A percentile compares a stretch with the other conserved stretches of the same genome.
Evolutionary conservation across 257 asterid genomes (phyloP).

Genomic region (Solanum chiquidenum): DNA sequence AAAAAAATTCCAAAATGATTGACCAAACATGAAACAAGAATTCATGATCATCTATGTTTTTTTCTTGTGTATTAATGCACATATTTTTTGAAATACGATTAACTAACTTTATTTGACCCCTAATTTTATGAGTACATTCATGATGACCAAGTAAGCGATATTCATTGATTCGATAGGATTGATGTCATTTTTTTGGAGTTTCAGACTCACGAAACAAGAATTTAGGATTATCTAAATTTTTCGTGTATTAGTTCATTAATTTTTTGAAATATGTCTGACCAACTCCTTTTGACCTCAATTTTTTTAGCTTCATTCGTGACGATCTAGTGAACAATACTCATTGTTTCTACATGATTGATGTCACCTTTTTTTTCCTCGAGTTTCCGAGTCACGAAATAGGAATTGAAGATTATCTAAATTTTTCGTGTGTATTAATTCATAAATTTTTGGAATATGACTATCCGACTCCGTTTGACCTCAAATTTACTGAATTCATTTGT

Average conservation of each 20-base stretch:
- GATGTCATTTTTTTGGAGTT: too few species aligned
- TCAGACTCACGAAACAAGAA: neutral
- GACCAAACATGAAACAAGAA: neutral
- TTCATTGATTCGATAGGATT: accelerated
- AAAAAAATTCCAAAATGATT: neutral
- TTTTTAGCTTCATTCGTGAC: accelerated
- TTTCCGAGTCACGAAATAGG: neutral
- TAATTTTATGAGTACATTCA: neutral
- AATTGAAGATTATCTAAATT: neutral
- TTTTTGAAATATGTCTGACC: too few species aligned
- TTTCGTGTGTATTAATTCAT: accelerated
- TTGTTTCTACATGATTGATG: neutral
- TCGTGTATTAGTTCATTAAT: too few species aligned
- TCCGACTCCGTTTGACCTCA: accelerated
- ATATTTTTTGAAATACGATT: too few species aligned
- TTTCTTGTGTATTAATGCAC: neutral
- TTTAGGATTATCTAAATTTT: too few species aligned
- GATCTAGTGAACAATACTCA: neutral
- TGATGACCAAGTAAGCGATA: neutral
- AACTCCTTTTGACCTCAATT: neutral
- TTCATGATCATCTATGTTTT: neutral
- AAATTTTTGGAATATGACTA: too few species aligned
- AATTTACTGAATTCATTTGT: neutral
- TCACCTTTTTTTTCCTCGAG: neutral
- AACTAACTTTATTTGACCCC: neutral